Conservation (phyloP, 495 filamentous ascomycete genomes). For the Penicillium coprophilum region DNA sequence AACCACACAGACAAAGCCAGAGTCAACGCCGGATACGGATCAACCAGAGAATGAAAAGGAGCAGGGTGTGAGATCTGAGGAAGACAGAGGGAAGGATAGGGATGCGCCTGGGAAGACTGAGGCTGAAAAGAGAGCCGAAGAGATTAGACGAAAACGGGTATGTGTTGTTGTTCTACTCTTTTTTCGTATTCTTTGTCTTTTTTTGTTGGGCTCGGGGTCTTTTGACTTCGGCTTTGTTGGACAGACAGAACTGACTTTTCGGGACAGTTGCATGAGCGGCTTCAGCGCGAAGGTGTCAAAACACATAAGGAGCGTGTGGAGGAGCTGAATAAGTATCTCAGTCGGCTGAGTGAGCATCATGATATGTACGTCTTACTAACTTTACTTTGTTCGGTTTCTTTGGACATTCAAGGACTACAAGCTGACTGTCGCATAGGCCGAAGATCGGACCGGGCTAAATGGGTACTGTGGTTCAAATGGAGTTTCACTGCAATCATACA, state of each 20-base stretch:
- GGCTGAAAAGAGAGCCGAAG: slow-evolving; percentile 76
- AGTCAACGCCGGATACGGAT: slow-evolving; percentile 1
- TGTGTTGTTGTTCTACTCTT: slow-evolving; percentile 29
- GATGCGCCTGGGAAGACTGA: slow-evolving; percentile 67
- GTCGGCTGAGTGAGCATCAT: slow-evolving; percentile 90
- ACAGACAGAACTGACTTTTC: slow-evolving; percentile 10
- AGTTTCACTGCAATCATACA: slow-evolving; percentile 9
- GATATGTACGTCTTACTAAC: slow-evolving; percentile 68
- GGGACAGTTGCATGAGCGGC: slow-evolving; percentile 62
- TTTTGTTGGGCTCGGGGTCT: background rate
- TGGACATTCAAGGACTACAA: background rate
- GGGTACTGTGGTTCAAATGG: background rate
- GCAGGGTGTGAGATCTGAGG: slow-evolving; percentile 6
- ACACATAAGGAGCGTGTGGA: slow-evolving; percentile 97
- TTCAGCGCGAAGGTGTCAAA: slow-evolving; percentile 82
- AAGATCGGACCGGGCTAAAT: slow-evolving; percentile 73
- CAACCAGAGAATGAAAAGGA: slow-evolving; percentile 7
- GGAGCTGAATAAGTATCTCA: slow-evolving; percentile 91
- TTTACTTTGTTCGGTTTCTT: background rate
- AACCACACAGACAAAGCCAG: background rate
- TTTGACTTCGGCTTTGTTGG: slow-evolving; percentile 8
- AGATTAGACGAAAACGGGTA: slow-evolving; percentile 77
- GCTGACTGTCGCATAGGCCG: slow-evolving; percentile 47
- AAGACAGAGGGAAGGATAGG: slow-evolving; percentile 5
- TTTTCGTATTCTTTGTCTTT: background rate